Evolutionary conservation across 805 yeast genomes (phyloP).

Genomic region (Candida pseudofarinosa): DNA sequence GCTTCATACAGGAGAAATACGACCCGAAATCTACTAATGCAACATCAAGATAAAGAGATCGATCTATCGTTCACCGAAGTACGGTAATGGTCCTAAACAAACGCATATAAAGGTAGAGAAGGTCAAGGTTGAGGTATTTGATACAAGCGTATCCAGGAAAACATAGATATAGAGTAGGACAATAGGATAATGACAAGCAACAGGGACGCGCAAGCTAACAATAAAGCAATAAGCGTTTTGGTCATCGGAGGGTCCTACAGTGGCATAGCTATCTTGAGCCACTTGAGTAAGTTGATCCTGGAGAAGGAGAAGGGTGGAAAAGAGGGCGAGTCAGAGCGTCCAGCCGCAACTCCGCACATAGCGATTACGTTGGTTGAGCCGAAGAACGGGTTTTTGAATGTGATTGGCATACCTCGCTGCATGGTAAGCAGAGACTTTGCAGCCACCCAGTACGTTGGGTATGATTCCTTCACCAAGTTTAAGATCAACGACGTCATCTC

Average conservation of each 20-base stretch:
- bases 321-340: constrained; percentile 1
- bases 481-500: background rate
- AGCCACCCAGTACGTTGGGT: constrained; percentile 23
- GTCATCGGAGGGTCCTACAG: constrained; percentile 1
- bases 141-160: too few species aligned
- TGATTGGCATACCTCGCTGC: constrained; percentile 25
- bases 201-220: background rate
- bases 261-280: background rate
- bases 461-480: constrained; percentile 10
- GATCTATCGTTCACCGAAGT: too few species aligned
- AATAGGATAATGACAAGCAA: background rate
- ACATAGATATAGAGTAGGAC: too few species aligned
- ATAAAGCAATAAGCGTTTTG: background rate
- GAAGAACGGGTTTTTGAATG: constrained; percentile 24
- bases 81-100: too few species aligned
- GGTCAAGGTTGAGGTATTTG: too few species aligned
- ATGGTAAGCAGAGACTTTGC: constrained; percentile 26
- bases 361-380: constrained; percentile 25
- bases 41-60: too few species aligned
- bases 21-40: too few species aligned
- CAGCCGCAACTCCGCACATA: background rate
- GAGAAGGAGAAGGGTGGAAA: background rate
- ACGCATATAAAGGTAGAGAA: too few species aligned
- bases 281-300: background rate
- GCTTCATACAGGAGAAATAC: too few species aligned